Evolutionary conservation across 345 rosid genomes (phyloP).

Genomic region (Eutrema japonicum): DNA sequence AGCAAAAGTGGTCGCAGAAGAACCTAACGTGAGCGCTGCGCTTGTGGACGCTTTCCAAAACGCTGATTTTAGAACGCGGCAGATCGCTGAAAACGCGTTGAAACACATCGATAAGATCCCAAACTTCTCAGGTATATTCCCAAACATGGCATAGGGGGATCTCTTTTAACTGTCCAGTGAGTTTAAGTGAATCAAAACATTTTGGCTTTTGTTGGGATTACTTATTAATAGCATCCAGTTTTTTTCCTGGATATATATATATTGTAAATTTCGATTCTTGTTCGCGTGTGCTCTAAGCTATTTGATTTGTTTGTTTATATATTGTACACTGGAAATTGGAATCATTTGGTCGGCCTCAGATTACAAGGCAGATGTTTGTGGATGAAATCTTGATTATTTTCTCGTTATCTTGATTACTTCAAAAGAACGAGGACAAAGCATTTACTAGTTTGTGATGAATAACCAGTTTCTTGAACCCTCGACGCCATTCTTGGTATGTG

Average conservation of each 20-base stretch:
- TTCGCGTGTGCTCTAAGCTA: conserved; percentile 39
- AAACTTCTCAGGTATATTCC: conserved; percentile 86
- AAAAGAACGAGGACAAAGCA: too few species aligned
- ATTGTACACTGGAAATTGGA: not conserved
- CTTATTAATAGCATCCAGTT: conserved; percentile 37
- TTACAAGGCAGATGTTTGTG: not conserved
- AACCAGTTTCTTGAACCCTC: too few species aligned
- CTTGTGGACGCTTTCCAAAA: conserved; percentile 93
- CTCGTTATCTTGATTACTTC: too few species aligned
- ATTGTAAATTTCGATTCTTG: conserved; percentile 40
- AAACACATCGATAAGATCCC: conserved; percentile 90
- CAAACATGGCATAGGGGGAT: conserved; percentile 52
- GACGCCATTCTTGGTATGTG: too few species aligned
- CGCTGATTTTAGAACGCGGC: conserved; percentile 80
- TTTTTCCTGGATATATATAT: conserved; percentile 33
- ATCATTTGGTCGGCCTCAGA: conserved; percentile 18
- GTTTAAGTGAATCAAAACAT: conserved; percentile 31
- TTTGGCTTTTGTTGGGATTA: conserved; percentile 29
- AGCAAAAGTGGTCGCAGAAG: conserved; percentile 72
- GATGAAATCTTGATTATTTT: not conserved
- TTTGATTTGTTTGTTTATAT: conserved; percentile 38
- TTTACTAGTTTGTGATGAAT: too few species aligned
- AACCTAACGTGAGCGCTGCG: conserved; percentile 73
- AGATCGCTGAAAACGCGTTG: conserved; percentile 89
- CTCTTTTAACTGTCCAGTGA: conserved; percentile 7